Evolutionary conservation across 306 rosid genomes (phyloP).

Genomic region (Potentilla sterilis): DNA sequence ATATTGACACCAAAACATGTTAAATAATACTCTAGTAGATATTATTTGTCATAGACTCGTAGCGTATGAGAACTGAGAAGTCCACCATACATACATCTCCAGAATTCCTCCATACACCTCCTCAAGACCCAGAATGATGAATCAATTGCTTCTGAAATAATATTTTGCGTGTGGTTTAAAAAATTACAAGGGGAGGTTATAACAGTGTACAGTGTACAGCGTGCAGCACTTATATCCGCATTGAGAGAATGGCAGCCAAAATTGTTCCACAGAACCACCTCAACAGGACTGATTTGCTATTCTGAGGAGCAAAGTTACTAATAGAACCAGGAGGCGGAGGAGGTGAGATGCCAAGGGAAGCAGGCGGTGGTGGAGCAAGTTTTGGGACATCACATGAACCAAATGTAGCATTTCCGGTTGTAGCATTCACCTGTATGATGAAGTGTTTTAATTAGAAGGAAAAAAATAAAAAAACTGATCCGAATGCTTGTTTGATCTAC

Average conservation of each 20-base stretch:
- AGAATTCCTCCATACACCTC: background rate
- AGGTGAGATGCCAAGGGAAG: conserved; percentile 23
- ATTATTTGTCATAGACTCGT: background rate
- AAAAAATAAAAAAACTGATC: background rate
- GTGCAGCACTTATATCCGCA: conserved; percentile 33
- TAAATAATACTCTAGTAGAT: background rate
- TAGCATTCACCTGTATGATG: conserved; percentile 50
- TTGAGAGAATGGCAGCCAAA: conserved; percentile 36
- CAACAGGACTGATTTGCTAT: conserved; percentile 32
- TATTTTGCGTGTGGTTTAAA: conserved; percentile 27
- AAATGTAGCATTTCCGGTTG: conserved; percentile 46
- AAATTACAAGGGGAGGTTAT: conserved; percentile 9
- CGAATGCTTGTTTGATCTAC: no score
- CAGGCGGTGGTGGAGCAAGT: conserved; percentile 93
- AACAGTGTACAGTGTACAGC: background rate
- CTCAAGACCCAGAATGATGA: conserved; percentile 16
- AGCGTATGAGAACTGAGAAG: background rate
- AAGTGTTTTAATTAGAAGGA: background rate
- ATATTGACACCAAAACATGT: background rate
- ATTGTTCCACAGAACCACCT: conserved; percentile 41
- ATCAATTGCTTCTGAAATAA: conserved; percentile 23
- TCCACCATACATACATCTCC: background rate
- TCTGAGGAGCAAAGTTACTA: conserved; percentile 32
- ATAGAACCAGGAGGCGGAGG: conserved; percentile 16
- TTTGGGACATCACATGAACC: conserved; percentile 79